Base-by-base conservation (phyloP, 2,329 filamentous ascomycete species). In the Diaporthe sp. region DNA sequence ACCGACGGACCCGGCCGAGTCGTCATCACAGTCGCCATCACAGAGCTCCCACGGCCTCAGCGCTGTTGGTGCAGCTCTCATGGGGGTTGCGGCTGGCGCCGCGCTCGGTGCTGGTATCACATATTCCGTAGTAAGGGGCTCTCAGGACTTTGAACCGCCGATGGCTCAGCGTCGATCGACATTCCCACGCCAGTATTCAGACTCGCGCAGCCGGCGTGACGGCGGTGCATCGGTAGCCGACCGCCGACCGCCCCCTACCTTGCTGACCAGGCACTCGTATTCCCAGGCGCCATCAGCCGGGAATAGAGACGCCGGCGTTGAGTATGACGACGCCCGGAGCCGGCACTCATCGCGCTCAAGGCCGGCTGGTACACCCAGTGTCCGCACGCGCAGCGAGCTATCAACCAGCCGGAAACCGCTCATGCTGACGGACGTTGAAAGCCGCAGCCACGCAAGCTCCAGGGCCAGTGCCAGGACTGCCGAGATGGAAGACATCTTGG, bases 61-160 rank as follows among this genome's bases (percentile, higher is more conserved):
- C 68, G 88, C 91, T 55, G 92, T 92, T 78, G 90, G 91, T 28
- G 88, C 96, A 57, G 93, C 94, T 10, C 87, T 97, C 15, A 88
- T 98, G 12, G 82, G 82, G 10, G 80, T 67, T 58, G 94, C 94
- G 44, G 94, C 94, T 25, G 94, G 94, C 53, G 94, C 93, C 49
- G 94, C 93, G 13, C 87, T 94, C 55, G 93, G 86, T 20, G 87
- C 86, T 34, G 86, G 86, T n/a, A 77, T 90, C 31, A 87, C 94
- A 13, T 98, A 97, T 84, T 92, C 91, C 31, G 92, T 95, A 86
- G 88, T 92, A 78, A 92, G 90, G 78, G 92, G 84, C 9, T 82
- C 84, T 9, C 84, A 88, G 68, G 85, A 85, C 25, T 84, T 84
- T 68, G 86, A 88, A 15, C 79, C 80, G 28, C 85, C 86, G 7